phyloP scores from a whole-genome alignment of 140 eudicot genomes.

The Anethum foeniculum region DNA sequence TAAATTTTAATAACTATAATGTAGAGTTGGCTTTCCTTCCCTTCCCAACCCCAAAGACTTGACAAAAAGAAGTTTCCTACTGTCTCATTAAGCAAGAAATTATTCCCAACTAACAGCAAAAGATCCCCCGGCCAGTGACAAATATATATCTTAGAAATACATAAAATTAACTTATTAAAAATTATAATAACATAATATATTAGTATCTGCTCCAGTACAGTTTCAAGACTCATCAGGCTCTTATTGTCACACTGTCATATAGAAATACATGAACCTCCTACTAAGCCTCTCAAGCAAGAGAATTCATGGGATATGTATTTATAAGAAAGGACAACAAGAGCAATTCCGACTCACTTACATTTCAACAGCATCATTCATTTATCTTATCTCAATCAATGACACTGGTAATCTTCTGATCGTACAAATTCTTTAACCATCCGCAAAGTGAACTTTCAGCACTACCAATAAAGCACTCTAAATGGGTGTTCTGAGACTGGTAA shows the following conservation, averaged over 20 bases:
- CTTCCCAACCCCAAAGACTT: constrained; percentile 3
- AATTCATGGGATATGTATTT: not conserved
- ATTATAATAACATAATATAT: not conserved
- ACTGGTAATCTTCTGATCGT: not conserved
- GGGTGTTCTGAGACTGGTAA: not conserved
- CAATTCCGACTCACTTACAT: not conserved
- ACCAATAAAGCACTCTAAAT: not conserved
- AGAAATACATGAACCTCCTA: not conserved
- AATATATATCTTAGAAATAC: not conserved
- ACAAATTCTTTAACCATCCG: not conserved
- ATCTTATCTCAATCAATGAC: not conserved
- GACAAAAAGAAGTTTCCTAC: constrained; percentile 8
- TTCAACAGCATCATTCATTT: not conserved
- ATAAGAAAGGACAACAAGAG: not conserved
- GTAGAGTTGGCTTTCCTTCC: not conserved
- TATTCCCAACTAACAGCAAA: constrained; percentile 7
- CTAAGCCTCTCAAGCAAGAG: not conserved
- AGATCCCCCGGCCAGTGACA: constrained; percentile 1
- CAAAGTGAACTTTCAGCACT: not conserved
- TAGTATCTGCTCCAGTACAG: not conserved
- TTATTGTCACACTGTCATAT: not conserved
- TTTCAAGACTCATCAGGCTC: not conserved
- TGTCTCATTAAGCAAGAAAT: constrained; percentile 8
- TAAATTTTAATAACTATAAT: not conserved
- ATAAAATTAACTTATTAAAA: not conserved